phyloP scores from a whole-genome alignment of 2,329 filamentous ascomycete species.

The Hymenoscyphus repandus region DNA sequence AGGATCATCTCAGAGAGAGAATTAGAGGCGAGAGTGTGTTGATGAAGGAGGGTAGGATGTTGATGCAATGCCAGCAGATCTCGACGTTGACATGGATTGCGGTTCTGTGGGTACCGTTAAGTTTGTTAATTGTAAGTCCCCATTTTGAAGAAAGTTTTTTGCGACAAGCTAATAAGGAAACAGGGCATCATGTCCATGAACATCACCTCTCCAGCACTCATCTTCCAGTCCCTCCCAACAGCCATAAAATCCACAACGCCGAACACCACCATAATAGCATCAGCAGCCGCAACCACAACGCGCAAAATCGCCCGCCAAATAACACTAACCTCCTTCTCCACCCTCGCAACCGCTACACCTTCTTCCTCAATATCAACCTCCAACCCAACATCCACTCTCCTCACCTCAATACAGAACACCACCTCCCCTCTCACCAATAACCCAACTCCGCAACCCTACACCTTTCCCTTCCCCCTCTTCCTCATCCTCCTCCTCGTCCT shows the following conservation, averaged over 20 bases:
- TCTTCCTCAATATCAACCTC: neutral
- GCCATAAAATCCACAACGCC: neutral
- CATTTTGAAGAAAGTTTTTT: neutral
- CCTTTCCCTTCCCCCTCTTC: conserved; percentile 5
- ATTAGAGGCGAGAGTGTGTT: conserved; percentile 8
- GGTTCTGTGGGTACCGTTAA: conserved; percentile 8
- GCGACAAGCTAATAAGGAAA: neutral
- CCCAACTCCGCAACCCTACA: neutral
- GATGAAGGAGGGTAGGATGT: conserved; percentile 13
- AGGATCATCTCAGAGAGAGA: conserved; percentile 7
- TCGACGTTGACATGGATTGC: conserved; percentile 4
- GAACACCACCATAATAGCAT: neutral
- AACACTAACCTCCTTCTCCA: neutral
- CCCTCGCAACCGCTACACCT: neutral
- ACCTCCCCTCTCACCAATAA: neutral
- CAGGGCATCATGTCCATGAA: conserved; percentile 14
- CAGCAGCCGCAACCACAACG: neutral
- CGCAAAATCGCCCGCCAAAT: neutral
- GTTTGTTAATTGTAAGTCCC: conserved; percentile 9
- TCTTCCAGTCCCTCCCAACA: conserved; percentile 2
- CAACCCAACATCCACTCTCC: neutral
- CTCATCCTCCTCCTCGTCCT: neutral
- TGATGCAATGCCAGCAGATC: conserved; percentile 9
- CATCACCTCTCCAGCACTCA: neutral
- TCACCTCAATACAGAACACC: neutral